Conservation (phyloP, 108 stramenopile genomes). For the Skeletonema costatum region DNA sequence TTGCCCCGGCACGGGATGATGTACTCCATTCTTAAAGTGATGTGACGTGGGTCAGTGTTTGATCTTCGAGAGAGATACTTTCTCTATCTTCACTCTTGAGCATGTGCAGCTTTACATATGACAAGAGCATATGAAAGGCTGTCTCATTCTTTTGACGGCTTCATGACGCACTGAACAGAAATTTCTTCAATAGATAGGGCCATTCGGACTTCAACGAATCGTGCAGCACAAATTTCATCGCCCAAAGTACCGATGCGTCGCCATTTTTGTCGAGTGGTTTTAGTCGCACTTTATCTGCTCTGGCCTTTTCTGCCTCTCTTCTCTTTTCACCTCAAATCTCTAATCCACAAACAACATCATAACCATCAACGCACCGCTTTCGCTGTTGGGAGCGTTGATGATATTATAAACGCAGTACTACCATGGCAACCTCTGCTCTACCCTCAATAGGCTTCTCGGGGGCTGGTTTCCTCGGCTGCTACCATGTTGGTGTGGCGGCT, state of each 20-base stretch:
- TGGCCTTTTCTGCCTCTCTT: too few species aligned
- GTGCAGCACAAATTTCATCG: background rate
- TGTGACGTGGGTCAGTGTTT: background rate
- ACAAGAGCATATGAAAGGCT: background rate
- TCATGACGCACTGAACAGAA: background rate
- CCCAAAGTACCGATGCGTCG: background rate
- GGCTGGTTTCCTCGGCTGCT: conserved; percentile 69
- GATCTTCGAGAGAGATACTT: background rate
- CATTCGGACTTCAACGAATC: background rate
- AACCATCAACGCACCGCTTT: too few species aligned
- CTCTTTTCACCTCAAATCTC: too few species aligned
- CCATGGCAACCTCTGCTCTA: background rate
- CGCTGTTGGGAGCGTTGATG: too few species aligned
- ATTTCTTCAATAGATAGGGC: background rate
- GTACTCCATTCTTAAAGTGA: background rate
- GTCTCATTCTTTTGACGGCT: background rate
- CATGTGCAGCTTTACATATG: background rate
- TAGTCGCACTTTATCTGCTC: background rate
- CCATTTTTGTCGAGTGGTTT: background rate
- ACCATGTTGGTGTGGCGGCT: conserved; percentile 66
- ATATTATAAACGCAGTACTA: too few species aligned
- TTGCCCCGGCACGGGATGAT: background rate
- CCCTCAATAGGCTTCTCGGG: conserved; percentile 54
- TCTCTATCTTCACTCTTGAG: background rate
- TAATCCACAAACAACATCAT: too few species aligned